Evolutionary conservation across 495 filamentous ascomycete species (phyloP), one percentile per base, ranked within the genome.

Genomic region (Lasiosphaeris hirsuta): DNA sequence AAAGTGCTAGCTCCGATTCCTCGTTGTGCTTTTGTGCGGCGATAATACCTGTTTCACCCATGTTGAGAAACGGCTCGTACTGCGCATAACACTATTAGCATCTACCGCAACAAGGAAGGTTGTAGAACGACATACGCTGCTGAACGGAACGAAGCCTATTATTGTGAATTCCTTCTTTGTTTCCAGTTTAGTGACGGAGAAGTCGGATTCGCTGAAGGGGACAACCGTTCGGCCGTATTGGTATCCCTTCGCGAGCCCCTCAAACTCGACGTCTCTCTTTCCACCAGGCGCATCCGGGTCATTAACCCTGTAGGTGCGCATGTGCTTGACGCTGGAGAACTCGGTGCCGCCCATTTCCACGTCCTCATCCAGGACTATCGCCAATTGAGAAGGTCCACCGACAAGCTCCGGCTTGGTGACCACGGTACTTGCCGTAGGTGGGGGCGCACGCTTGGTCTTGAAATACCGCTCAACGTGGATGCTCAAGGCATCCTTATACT

Each of bases 171-270:
- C 76, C 18, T 88, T 81, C 35, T 73, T 78, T 0, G 92, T 95
- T 61, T 95, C 86, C 34, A 96, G 75, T 50, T 84, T 89, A 2
- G 89, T 92, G 49, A 96, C 80, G 46, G 89, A 86, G 60, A 87
- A 78, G 58, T 99, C 95, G 1, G 86, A 86, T 59, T 89, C 86
- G 61, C 81, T 88, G 63, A 99, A 96, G 59, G 87, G 86, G 1
- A 97, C 92, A 0, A 90, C 90, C 0, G 93, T 96, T 39, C 90
- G 81, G 51, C 95, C 95, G 70, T 97, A 99, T 64, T 90, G 87
- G 65, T 94, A 99, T 0, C 95, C 95, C 66, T 90, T 96, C 36
- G 89, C 92, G 37, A 97, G 78, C 36, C 94, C 86, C 10, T 95
- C 92, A 34, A 83, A 84, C 8, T 86, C 84, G 34, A 99, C 86